phyloP scores from a whole-genome alignment of 202 grass and related monocot species.

The Zoysia matrella region DNA sequence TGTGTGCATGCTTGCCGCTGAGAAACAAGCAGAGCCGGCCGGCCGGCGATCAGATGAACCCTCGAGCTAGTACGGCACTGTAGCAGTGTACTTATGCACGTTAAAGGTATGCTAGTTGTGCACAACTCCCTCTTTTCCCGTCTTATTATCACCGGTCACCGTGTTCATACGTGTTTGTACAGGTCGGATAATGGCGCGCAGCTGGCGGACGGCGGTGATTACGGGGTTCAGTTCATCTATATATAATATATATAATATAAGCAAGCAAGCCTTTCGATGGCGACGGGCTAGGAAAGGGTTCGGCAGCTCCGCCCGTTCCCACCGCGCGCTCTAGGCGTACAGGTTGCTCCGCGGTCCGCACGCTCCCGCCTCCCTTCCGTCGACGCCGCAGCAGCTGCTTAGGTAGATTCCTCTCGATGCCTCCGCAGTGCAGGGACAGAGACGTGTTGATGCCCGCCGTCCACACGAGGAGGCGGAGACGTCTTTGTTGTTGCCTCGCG shows the following conservation, averaged over 20 bases:
- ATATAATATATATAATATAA: too few species aligned
- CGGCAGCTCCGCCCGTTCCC: constrained; percentile 41
- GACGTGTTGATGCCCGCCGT: neutral
- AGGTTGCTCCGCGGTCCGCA: neutral
- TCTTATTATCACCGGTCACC: neutral
- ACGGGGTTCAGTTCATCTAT: too few species aligned
- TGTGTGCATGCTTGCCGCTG: neutral
- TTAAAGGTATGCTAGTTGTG: neutral
- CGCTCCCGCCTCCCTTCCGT: neutral
- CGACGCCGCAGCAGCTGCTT: neutral
- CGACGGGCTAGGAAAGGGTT: constrained; percentile 9
- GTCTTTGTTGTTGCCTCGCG: neutral
- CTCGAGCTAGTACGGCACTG: too few species aligned
- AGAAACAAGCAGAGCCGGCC: too few species aligned
- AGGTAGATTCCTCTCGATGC: constrained; percentile 8
- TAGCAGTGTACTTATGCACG: too few species aligned
- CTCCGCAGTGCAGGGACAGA: neutral
- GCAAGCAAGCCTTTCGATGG: neutral
- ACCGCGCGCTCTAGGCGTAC: constrained; percentile 6
- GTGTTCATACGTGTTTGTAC: neutral
- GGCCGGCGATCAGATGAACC: too few species aligned
- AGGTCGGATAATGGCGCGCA: neutral
- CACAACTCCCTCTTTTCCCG: neutral
- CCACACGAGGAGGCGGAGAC: constrained; percentile 8
- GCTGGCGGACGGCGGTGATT: too few species aligned